Evolutionary conservation across 2,329 filamentous ascomycete species (phyloP), one percentile per base, ranked within the genome.

Genomic region (Pseudogymnoascus pannorum): DNA sequence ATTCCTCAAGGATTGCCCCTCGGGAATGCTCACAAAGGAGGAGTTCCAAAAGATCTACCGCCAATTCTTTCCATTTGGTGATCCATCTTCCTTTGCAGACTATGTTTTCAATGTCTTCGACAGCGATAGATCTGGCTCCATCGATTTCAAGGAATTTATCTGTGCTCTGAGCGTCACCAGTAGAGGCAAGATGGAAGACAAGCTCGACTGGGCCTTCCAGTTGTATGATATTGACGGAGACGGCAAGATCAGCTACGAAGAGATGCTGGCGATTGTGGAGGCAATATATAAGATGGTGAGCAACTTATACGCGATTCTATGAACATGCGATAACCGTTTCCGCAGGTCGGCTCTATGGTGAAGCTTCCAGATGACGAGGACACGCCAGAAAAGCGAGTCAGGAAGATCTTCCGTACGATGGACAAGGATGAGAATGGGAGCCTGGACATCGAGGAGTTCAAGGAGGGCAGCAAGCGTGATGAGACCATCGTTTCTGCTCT

Each of bases 1-100:
- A 66, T 97, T 99, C 79, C 83, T 97, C 64, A 97, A 97, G 81
- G 94, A 99, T 77, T 99, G 94, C 77, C 94, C 94, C 4, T 92
- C 90, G 42, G 94, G 94, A 75, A 96, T 92, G 81, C 88, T 99
- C 74, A 94, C 91, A 71, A 99, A 97, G 78, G 89, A 96, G 73
- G 94, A 99, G 76, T 99, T 99, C 76, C 94, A 97, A 77, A 97
- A 97, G 79, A 99, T 99, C 72, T 99, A 99, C 78, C 91, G 94
- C 70, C 94, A 97, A 76, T 99, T 99, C 83, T 99, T 99, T 76
- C 94, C 94, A 12, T 97, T 97, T 72, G 94, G 94, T 68, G 94
- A 99, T 74, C 94, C 94, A 3, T 96, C 91, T 24, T 94, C 91
- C 2, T 99, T 99, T 74, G 94, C 94, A 74, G 93, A 97, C 78